phyloP scores from a whole-genome alignment of 805 yeast species.

The Saccharomycopsis vini region DNA sequence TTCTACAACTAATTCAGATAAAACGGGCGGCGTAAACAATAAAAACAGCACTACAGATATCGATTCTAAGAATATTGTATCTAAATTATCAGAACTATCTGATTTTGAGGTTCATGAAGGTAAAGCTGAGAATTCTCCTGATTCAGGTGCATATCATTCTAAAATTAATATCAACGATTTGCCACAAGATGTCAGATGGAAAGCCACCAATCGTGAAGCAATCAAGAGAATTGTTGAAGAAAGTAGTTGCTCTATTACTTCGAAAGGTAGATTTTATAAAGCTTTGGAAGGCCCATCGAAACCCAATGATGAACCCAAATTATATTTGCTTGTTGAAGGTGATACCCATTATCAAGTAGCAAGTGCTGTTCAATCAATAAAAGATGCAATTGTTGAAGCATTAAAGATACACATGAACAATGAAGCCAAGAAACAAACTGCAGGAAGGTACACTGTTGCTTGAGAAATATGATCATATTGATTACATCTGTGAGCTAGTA shows the following conservation, averaged over 20 bases:
- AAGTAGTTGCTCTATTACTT: slow-evolving; percentile 69
- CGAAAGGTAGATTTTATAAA: slow-evolving; percentile 70
- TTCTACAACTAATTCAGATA: slow-evolving; percentile 19
- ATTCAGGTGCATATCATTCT: slow-evolving; percentile 49
- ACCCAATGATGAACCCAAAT: slow-evolving; percentile 57
- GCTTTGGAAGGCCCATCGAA: slow-evolving; percentile 40
- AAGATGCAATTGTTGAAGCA: slow-evolving; percentile 14
- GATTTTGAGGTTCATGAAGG: slow-evolving; percentile 19
- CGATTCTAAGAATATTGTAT: slow-evolving; percentile 6
- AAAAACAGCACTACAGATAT: slow-evolving; percentile 15
- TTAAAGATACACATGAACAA: slow-evolving; percentile 8
- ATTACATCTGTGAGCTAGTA: too few relatives aligned
- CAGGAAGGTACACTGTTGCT: slow-evolving; percentile 9
- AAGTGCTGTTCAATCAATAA: slow-evolving; percentile 15
- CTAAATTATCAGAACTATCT: slow-evolving; percentile 17
- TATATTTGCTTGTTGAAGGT: slow-evolving; percentile 74
- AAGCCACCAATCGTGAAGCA: slow-evolving; percentile 58
- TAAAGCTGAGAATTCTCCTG: slow-evolving; percentile 49
- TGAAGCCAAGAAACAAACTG: background rate
- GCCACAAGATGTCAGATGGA: slow-evolving; percentile 76
- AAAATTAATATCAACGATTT: slow-evolving; percentile 73
- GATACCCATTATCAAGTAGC: slow-evolving; percentile 25
- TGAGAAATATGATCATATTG: background rate
- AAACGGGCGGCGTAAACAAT: too few relatives aligned
- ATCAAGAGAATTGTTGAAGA: slow-evolving; percentile 56